phyloP scores from a whole-genome alignment of 306 rosid species.

The Vachellia pachyceras region DNA sequence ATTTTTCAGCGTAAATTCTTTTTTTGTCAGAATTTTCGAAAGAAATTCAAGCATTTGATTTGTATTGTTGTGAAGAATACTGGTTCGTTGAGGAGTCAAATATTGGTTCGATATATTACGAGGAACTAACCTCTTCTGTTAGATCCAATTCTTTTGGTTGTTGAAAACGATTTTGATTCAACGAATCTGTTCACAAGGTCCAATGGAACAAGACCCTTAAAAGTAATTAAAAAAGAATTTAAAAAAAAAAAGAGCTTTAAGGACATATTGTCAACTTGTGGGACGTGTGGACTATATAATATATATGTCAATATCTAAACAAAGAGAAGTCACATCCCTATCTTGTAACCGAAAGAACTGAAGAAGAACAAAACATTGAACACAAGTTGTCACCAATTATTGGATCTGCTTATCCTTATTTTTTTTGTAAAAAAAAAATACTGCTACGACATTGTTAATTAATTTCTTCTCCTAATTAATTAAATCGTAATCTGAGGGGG shows the following conservation, averaged over 20 bases:
- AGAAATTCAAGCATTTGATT: no score
- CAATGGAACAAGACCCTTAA: conserved; percentile 27
- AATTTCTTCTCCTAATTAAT: neutral
- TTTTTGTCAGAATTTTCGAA: no score
- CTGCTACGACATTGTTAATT: neutral
- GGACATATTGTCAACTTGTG: conserved; percentile 16
- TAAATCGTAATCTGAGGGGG: neutral
- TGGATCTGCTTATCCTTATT: conserved; percentile 11
- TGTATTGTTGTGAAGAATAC: no score
- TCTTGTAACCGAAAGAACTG: conserved; percentile 40
- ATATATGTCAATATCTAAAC: conserved; percentile 13
- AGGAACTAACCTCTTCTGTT: neutral
- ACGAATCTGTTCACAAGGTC: conserved; percentile 32
- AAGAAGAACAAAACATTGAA: conserved; percentile 32
- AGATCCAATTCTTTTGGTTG: neutral
- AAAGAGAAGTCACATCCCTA: conserved; percentile 44
- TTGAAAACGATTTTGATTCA: conserved; percentile 33
- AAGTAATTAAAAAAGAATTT: neutral
- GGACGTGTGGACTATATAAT: conserved; percentile 29
- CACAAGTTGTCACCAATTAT: conserved; percentile 50
- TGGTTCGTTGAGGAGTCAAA: no score
- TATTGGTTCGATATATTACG: no score
- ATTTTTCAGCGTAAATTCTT: no score
- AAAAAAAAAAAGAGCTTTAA: neutral
- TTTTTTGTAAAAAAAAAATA: no score